Evolutionary conservation across 805 yeast species (phyloP).

Genomic region (Candida parachauliodes): DNA sequence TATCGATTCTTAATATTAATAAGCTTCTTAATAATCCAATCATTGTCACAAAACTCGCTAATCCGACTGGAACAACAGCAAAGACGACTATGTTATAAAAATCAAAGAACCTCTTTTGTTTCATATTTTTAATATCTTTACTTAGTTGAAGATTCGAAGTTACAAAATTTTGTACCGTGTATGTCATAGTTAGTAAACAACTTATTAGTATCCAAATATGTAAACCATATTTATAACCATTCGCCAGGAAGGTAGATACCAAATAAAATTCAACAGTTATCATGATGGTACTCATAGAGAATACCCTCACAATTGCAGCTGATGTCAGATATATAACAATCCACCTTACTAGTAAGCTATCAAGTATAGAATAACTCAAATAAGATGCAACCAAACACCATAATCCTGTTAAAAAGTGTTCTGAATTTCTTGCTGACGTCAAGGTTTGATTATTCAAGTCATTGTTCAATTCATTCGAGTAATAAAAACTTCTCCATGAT

Average conservation of each 20-base stretch:
- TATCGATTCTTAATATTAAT: slow-evolving; percentile 68
- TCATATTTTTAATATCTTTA: slow-evolving; percentile 1
- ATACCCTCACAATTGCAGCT: slow-evolving; percentile 84
- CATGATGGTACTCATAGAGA: slow-evolving; percentile 74
- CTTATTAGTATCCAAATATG: slow-evolving; percentile 93
- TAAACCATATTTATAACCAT: slow-evolving; percentile 66
- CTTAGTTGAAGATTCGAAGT: slow-evolving; percentile 67
- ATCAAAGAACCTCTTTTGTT: slow-evolving; percentile 65
- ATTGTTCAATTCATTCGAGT: background rate
- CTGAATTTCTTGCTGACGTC: slow-evolving; percentile 67
- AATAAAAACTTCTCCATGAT: slow-evolving; percentile 32
- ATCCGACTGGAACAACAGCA: slow-evolving; percentile 97
- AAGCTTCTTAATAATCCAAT: slow-evolving; percentile 73
- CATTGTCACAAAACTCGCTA: slow-evolving; percentile 93
- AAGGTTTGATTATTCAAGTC: slow-evolving; percentile 19
- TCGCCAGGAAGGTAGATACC: slow-evolving; percentile 59
- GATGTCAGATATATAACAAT: slow-evolving; percentile 83
- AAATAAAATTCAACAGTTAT: slow-evolving; percentile 68
- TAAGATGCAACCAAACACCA: slow-evolving; percentile 93
- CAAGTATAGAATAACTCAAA: slow-evolving; percentile 76
- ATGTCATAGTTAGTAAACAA: slow-evolving; percentile 74
- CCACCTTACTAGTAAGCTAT: slow-evolving; percentile 91
- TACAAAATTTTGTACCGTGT: slow-evolving; percentile 82
- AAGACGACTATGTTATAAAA: slow-evolving; percentile 86
- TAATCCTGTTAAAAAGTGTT: slow-evolving; percentile 76